Percentiles rank a stretch among this genome's conserved stretches.
Conservation (phyloP, 768 basidiomycete genomes). For the Solioccasus polychromus region DNA sequence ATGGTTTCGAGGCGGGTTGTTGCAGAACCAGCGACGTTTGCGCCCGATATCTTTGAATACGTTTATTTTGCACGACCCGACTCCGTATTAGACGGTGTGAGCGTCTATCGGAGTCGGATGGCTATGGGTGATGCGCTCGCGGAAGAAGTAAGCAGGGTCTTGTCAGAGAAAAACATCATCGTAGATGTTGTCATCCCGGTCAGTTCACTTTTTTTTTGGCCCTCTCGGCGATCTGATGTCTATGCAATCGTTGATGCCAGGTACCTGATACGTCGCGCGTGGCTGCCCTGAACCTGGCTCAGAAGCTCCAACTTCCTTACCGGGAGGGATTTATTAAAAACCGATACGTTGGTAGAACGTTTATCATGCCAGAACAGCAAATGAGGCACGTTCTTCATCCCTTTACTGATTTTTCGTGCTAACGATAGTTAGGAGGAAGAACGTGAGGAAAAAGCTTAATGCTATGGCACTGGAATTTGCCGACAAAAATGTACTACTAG, state of each 20-base stretch:
- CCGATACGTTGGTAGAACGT: constrained; percentile 95
- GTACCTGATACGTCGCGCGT: constrained; percentile 97
- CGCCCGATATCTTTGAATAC: constrained; percentile 98
- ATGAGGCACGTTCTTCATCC: constrained; percentile 57
- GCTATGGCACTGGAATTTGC: constrained; percentile 98
- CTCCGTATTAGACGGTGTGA: constrained; percentile 95
- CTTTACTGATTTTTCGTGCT: not conserved
- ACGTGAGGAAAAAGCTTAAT: constrained; percentile 92
- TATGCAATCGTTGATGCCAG: constrained; percentile 32
- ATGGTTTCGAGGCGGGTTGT: constrained; percentile 75
- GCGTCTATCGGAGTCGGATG: constrained; percentile 97
- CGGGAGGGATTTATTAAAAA: constrained; percentile 99
- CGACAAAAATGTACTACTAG: constrained; percentile 88
- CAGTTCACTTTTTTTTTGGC: constrained; percentile 11
- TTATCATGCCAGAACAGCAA: constrained; percentile 99
- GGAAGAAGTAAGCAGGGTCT: constrained; percentile 74
- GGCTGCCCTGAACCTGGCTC: constrained; percentile 92
- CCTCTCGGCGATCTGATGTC: not conserved
- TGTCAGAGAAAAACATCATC: constrained; percentile 61
- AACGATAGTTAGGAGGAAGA: constrained; percentile 65
- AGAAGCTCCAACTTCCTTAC: constrained; percentile 85
- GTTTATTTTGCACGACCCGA: constrained; percentile 99
- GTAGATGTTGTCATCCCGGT: constrained; percentile 98
- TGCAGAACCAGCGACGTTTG: constrained; percentile 67
- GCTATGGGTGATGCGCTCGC: constrained; percentile 98